Conservation (phyloP, 2,329 filamentous ascomycete species). For the Penicillium psychrosexuale region DNA sequence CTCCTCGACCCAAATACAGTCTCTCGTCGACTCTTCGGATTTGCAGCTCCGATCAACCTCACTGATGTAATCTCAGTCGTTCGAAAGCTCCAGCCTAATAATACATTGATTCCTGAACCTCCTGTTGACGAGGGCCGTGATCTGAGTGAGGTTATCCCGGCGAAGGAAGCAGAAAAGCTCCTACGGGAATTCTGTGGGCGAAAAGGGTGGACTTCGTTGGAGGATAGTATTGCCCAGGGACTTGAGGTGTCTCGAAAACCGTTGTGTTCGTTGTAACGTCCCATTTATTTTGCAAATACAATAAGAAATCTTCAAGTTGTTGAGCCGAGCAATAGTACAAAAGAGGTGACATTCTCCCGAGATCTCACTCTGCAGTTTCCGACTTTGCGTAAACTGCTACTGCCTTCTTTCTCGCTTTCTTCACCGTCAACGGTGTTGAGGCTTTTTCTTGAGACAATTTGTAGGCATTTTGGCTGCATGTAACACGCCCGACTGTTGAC, state of each 20-base stretch:
- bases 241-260: neutral
- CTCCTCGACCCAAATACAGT: conserved; percentile 5
- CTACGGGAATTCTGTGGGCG: conserved; percentile 28
- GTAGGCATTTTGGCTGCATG: neutral
- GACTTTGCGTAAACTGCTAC: neutral
- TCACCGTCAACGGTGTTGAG: neutral
- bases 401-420: neutral
- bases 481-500: neutral
- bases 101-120: conserved; percentile 34
- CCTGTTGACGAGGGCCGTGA: conserved; percentile 24
- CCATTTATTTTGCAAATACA: neutral
- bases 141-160: conserved; percentile 22
- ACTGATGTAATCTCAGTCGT: conserved; percentile 20
- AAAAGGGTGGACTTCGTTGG: conserved; percentile 29
- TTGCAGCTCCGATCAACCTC: conserved; percentile 2
- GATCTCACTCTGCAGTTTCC: neutral
- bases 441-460: rapidly evolving
- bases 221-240: conserved; percentile 19
- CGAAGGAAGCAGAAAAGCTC: conserved; percentile 28
- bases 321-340: neutral
- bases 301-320: too few relatives aligned
- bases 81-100: conserved; percentile 39
- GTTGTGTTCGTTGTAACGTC: neutral
- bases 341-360: too few relatives aligned
- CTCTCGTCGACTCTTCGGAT: conserved; percentile 8